Evolutionary conservation across 2,329 filamentous ascomycete species (phyloP).

Genomic region (Dactylonectria macrodidyma): DNA sequence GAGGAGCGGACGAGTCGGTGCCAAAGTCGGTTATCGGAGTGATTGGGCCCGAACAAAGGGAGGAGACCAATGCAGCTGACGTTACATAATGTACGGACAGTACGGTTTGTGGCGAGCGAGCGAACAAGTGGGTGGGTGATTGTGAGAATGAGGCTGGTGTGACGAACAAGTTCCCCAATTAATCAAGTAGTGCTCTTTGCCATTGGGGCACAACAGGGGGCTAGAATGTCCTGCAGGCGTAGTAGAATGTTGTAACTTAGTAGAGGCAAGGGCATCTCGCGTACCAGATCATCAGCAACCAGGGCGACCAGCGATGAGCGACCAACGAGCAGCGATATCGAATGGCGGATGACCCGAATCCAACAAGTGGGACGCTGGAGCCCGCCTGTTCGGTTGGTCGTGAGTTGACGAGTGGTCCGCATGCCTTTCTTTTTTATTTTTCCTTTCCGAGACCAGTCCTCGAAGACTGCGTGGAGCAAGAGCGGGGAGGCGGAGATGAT

Average conservation of each 20-base stretch:
- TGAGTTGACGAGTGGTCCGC: neutral
- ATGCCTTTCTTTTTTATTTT: constrained; percentile 4
- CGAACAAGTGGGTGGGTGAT: constrained; percentile 37
- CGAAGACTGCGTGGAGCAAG: neutral
- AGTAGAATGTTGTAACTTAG: neutral
- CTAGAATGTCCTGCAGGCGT: constrained; percentile 35
- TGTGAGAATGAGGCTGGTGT: constrained; percentile 41
- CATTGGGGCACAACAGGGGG: constrained; percentile 15
- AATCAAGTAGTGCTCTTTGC: constrained; percentile 26
- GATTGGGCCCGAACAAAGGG: constrained; percentile 15
- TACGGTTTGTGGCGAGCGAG: constrained; percentile 15
- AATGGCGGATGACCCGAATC: constrained; percentile 13
- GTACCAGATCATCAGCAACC: constrained; percentile 19
- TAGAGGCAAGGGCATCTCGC: constrained; percentile 12
- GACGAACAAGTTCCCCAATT: constrained; percentile 39
- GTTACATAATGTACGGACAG: constrained; percentile 7
- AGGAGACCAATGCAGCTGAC: constrained; percentile 37
- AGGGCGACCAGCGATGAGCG: constrained; percentile 22
- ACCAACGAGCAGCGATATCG: constrained; percentile 20
- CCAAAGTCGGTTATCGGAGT: constrained; percentile 16
- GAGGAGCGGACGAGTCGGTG: constrained; percentile 23
- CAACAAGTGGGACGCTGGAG: constrained; percentile 17
- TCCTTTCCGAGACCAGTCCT: neutral
- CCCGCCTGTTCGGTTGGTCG: neutral
- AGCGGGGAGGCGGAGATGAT: neutral